Percentiles rank a stretch among this genome's conserved stretches.
Evolutionary conservation across 495 filamentous ascomycete genomes (phyloP).

Genomic region (Aspergillus taichungensis): DNA sequence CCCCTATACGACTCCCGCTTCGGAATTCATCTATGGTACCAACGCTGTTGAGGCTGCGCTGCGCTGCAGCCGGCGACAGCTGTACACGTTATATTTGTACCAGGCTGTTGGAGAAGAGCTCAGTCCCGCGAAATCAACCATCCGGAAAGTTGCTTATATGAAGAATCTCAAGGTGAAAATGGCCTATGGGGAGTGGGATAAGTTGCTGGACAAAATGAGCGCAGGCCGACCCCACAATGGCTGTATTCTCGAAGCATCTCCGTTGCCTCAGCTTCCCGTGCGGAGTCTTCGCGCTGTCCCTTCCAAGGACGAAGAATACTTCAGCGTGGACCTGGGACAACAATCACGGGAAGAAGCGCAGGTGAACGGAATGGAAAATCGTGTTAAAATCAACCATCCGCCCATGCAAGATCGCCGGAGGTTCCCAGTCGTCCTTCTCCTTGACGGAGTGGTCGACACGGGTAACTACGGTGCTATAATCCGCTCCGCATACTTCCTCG

Average conservation of each 20-base stretch:
- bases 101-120: conserved; percentile 32
- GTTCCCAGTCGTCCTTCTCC: conserved; percentile 68
- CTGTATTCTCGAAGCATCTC: conserved; percentile 79
- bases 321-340: conserved; percentile 50
- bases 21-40: conserved; percentile 83
- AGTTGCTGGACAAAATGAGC: conserved; percentile 75
- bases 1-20: conserved; percentile 75
- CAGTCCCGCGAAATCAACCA: conserved; percentile 27
- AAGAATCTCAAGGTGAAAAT: conserved; percentile 47
- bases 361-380: conserved; percentile 54
- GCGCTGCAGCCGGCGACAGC: conserved; percentile 52
- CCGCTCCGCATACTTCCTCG: conserved; percentile 77
- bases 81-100: conserved; percentile 82
- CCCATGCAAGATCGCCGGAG: conserved; percentile 24
- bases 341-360: conserved; percentile 65
- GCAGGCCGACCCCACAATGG: conserved; percentile 82
- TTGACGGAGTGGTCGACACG: conserved; percentile 80
- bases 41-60: conserved; percentile 78
- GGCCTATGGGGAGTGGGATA: conserved; percentile 44
- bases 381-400: conserved; percentile 24
- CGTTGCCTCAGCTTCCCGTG: conserved; percentile 66
- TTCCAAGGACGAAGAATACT: conserved; percentile 30
- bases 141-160: conserved; percentile 52
- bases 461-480: conserved; percentile 88
- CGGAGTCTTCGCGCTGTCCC: conserved; percentile 43